Evolutionary conservation across 371 early-diverging fungal species (phyloP), one percentile per base, ranked within the genome.

Genomic region (Mucor circinelloides): DNA sequence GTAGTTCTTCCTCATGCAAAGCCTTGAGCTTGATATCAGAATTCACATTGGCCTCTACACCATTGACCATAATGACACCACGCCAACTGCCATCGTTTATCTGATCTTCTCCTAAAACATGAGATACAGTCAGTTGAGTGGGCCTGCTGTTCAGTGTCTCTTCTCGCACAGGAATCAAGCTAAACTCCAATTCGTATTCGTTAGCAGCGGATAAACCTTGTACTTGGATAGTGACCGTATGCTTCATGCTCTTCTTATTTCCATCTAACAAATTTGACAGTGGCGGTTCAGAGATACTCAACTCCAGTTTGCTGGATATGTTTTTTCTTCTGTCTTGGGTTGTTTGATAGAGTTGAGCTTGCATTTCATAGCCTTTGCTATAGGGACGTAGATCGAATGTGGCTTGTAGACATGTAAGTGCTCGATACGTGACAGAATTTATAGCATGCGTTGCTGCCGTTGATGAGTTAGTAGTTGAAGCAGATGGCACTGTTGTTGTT

Each of bases 81-180:
- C 66, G 50, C 75, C 75, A 75, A 15, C 57, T 54, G 2, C 70
- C 71, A 31, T 73, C 48, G 3, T 67, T 38, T 21, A 21, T 8
- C 15, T 54, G 68, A 48, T 77, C 79, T 25, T 75, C 78, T 2
- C 74, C 77, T 6, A 81, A 57, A 0, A 77, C 70, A 36, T 73
- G 75, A 15, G 74, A 75, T 0, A 77, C 72, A 0, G 79, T 79
- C 27, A 81, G 42, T 23, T 69, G 55, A 21, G 58, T 67, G 0
- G 64, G 63, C 28, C 54, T 66, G 21, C 64, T 38, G n/a, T 56
- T 30, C 0, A 69, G 34, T 2, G 40, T 58, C 19, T 73, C 71
- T 23, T 78, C 67, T 6, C 44, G 57, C 2, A 67, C 67, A 9
- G 77, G 81, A 7, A 55, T 36, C 17, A 78, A 60, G 15, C 59